These are phyloP conservation scores for Penicillium sp. DNA, from an alignment of 2,329 filamentous ascomycete genomes.

Conservation along the genomic window DNA sequence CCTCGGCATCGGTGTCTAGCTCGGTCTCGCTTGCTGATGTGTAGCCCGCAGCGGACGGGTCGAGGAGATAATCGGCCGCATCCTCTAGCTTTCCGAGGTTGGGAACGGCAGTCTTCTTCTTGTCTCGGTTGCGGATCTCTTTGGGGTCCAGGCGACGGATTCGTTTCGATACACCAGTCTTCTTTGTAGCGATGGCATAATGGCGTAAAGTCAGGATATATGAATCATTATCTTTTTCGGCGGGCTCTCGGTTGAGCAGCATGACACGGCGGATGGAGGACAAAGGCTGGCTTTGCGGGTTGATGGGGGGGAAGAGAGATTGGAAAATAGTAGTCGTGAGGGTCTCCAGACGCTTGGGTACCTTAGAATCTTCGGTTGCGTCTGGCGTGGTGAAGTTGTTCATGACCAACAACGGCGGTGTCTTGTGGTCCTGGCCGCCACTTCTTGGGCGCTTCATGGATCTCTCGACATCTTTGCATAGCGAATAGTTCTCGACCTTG, in stretches of 20 bases:
- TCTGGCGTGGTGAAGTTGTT: constrained; percentile 82
- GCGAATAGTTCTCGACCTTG: constrained; percentile 87
- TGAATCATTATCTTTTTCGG: constrained; percentile 53
- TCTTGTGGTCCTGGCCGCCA: constrained; percentile 79
- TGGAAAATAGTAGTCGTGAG: constrained; percentile 93
- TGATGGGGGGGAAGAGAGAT: constrained; percentile 92
- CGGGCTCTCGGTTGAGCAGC: constrained; percentile 74
- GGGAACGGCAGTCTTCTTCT: constrained; percentile 67
- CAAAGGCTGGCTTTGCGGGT: constrained; percentile 82
- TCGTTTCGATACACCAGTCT: constrained; percentile 77
- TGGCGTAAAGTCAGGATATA: constrained; percentile 87
- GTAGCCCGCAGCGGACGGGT: constrained; percentile 74
- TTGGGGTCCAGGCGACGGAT: constrained; percentile 80
- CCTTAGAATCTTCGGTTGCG: constrained; percentile 54
- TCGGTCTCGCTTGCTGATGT: constrained; percentile 92
- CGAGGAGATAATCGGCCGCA: constrained; percentile 90
- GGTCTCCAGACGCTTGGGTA: constrained; percentile 91
- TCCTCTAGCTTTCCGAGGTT: constrained; percentile 89
- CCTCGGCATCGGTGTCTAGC: constrained; percentile 88
- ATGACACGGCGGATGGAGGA: constrained; percentile 90
- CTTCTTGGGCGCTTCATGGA: constrained; percentile 78
- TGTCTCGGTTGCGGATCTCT: constrained; percentile 67
- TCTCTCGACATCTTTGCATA: constrained; percentile 84
- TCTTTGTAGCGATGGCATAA: constrained; percentile 90
- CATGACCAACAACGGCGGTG: constrained; percentile 90